Evolutionary conservation across 2,329 filamentous ascomycete genomes (phyloP).

Genomic region (Lasiodiplodia gonubiensis): DNA sequence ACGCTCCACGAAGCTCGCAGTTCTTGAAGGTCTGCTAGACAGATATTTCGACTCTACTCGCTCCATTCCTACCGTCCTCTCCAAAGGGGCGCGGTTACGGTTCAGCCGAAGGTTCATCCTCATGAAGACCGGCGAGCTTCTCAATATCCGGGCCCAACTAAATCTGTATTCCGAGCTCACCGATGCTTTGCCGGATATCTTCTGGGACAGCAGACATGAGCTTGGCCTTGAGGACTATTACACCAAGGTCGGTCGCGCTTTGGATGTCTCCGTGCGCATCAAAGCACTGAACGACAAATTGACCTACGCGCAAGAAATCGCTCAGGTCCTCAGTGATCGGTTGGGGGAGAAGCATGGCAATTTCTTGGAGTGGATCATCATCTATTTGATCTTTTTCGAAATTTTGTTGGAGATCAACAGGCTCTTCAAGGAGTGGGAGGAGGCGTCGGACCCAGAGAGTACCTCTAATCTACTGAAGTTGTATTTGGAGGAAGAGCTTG

Average conservation of each 20-base stretch:
- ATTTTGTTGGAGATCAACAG: conserved; percentile 84
- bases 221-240: conserved; percentile 93
- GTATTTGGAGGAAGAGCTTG: conserved; percentile 34
- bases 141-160: conserved; percentile 86
- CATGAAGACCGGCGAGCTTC: conserved; percentile 89
- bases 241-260: conserved; percentile 84
- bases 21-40: conserved; percentile 81
- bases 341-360: conserved; percentile 89
- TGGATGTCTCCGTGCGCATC: conserved; percentile 92
- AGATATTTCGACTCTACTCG: conserved; percentile 88
- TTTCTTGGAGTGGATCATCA: conserved; percentile 93
- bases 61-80: conserved; percentile 78
- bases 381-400: conserved; percentile 89
- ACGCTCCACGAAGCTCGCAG: conserved; percentile 89
- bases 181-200: conserved; percentile 91
- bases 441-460: conserved; percentile 49
- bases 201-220: conserved; percentile 92
- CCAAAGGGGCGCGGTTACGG: conserved; percentile 66
- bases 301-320: conserved; percentile 96
- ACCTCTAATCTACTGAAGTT: conserved; percentile 48
- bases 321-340: conserved; percentile 83
- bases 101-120: conserved; percentile 76
- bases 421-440: conserved; percentile 67
- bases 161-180: conserved; percentile 98
- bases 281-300: conserved; percentile 94